Evolutionary conservation across 1,139 yeast species (phyloP).

Genomic region (Debaryomyces robertsiae): DNA sequence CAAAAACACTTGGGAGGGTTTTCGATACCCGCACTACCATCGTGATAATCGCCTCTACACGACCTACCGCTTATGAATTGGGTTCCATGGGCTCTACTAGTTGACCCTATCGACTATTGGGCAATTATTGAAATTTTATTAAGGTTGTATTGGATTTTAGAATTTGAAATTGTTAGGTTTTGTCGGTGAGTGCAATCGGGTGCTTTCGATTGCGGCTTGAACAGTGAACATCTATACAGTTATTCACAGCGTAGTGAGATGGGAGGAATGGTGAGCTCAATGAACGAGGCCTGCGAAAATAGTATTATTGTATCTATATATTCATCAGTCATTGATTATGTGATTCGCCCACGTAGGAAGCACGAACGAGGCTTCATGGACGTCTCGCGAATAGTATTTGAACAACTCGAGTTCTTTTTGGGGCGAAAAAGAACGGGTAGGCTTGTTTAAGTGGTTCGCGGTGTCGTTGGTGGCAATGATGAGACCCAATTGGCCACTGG

Average conservation of each 20-base stretch:
- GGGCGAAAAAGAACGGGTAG: conserved; percentile 48
- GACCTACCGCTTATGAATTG: not conserved
- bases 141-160: too few species aligned
- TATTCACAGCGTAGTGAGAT: too few species aligned
- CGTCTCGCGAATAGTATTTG: conserved; percentile 70
- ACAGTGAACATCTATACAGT: too few species aligned
- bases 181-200: too few species aligned
- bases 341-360: conserved; percentile 83
- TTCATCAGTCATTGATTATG: conserved; percentile 14
- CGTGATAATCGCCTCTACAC: not conserved
- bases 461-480: conserved; percentile 75
- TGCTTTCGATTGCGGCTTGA: too few species aligned
- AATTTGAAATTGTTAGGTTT: too few species aligned
- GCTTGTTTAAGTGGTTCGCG: conserved; percentile 51
- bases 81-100: too few species aligned
- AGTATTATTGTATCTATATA: too few species aligned
- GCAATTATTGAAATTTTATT: too few species aligned
- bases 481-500: conserved; percentile 94
- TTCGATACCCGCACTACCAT: conserved; percentile 5
- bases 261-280: too few species aligned
- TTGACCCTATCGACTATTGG: too few species aligned
- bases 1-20: conserved; percentile 1
- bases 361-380: conserved; percentile 80
- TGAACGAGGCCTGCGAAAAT: too few species aligned
- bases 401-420: conserved; percentile 56